phyloP scores from a whole-genome alignment of 2,329 filamentous ascomycete genomes.

The Albifimbria verrucaria region DNA sequence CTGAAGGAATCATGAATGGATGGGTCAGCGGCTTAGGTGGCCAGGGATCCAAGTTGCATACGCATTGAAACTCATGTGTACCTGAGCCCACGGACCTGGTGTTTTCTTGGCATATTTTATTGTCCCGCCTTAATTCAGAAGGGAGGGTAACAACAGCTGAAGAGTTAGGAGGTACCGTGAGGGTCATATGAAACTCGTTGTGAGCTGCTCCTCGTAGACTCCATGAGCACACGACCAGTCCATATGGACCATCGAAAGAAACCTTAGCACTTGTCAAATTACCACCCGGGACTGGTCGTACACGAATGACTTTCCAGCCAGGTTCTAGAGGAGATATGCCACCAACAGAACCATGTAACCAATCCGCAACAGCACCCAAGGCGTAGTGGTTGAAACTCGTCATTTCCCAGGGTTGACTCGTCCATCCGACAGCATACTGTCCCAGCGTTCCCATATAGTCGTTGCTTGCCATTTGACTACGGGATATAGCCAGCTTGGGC shows the following conservation, averaged over 20 bases:
- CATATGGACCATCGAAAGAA: slow-evolving; percentile 6
- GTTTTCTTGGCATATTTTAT: not conserved
- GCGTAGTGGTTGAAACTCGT: slow-evolving; percentile 48
- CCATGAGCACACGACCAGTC: slow-evolving; percentile 4
- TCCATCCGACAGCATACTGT: slow-evolving; percentile 39
- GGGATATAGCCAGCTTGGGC: slow-evolving; percentile 44
- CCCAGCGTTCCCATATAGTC: slow-evolving; percentile 48
- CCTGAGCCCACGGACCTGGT: slow-evolving; percentile 2
- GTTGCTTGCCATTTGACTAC: slow-evolving; percentile 38
- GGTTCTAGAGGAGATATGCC: slow-evolving; percentile 34
- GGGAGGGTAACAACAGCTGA: slow-evolving; percentile 7
- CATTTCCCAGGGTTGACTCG: slow-evolving; percentile 41
- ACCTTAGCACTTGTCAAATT: slow-evolving; percentile 2
- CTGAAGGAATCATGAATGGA: slow-evolving; percentile 3
- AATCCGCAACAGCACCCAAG: slow-evolving; percentile 41
- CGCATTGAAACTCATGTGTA: slow-evolving; percentile 1
- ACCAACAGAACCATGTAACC: slow-evolving; percentile 39
- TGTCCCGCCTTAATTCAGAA: not conserved
- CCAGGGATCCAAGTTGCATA: not conserved
- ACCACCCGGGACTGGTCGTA: slow-evolving; percentile 30
- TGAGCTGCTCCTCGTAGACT: not conserved
- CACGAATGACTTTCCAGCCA: slow-evolving; percentile 33
- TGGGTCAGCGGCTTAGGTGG: slow-evolving; percentile 9
- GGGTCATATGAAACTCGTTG: slow-evolving; percentile 2
- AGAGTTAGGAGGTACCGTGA: slow-evolving; percentile 6